Evolutionary conservation across 1,284 basidiomycete species (phyloP).

Genomic region (Pseudozyma sp.): DNA sequence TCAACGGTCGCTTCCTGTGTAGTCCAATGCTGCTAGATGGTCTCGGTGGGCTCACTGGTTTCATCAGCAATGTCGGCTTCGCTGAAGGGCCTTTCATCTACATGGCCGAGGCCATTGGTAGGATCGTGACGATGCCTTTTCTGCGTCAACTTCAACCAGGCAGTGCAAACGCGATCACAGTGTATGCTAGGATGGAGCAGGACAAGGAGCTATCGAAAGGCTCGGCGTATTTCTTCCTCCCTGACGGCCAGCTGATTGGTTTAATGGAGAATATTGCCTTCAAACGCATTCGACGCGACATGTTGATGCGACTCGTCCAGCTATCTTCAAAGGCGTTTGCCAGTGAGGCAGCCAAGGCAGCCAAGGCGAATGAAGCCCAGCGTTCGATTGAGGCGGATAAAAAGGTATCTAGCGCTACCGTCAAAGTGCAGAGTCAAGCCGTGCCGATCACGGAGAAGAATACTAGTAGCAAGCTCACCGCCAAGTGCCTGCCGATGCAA

Average conservation of each 20-base stretch:
- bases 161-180: constrained; percentile 15
- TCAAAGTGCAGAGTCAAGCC: background rate
- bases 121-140: constrained; percentile 28
- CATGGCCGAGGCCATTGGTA: constrained; percentile 50
- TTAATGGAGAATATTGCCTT: constrained; percentile 44
- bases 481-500: background rate
- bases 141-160: constrained; percentile 26
- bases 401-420: background rate
- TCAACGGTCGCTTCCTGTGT: constrained; percentile 42
- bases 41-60: constrained; percentile 52
- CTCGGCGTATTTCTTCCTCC: constrained; percentile 37
- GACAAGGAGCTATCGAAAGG: constrained; percentile 38
- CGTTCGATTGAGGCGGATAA: background rate
- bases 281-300: constrained; percentile 43
- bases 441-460: background rate
- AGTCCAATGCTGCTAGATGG: constrained; percentile 51
- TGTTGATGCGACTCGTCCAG: constrained; percentile 38
- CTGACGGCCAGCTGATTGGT: constrained; percentile 35
- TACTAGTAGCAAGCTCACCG: background rate
- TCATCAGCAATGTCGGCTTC: constrained; percentile 53
- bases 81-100: constrained; percentile 40
- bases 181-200: constrained; percentile 40
- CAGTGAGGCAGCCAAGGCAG: constrained; percentile 32
- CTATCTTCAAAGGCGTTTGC: constrained; percentile 40
- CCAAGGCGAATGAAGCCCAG: constrained; percentile 1